phyloP scores from a whole-genome alignment of 306 rosid genomes.

The Ochetophila trinervis region DNA sequence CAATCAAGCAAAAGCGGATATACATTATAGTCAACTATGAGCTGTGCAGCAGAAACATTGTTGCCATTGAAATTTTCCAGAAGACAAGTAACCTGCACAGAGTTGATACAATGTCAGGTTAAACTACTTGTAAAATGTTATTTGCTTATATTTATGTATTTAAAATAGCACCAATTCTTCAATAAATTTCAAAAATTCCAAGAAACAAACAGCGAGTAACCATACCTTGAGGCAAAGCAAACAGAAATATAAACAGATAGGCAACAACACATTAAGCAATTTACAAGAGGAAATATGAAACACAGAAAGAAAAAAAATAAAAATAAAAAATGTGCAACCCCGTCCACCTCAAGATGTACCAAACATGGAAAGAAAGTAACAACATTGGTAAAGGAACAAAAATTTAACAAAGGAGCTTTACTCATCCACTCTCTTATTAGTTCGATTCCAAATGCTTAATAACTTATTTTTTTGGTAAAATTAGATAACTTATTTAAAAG shows the following conservation, averaged over 20 bases:
- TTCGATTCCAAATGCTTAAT: not conserved
- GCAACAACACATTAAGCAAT: not conserved
- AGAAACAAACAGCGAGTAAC: not conserved
- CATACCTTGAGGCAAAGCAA: not conserved
- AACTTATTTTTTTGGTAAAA: too few relatives aligned
- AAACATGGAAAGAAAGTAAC: too few relatives aligned
- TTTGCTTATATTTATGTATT: constrained; percentile 2
- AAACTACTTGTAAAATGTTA: constrained; percentile 7
- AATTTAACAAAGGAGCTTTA: not conserved
- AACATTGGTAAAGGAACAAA: too few relatives aligned
- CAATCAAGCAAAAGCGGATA: constrained; percentile 85
- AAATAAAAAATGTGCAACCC: too few relatives aligned
- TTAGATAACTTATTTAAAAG: not conserved
- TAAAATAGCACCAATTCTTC: not conserved
- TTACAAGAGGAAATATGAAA: not conserved
- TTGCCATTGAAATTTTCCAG: constrained; percentile 48
- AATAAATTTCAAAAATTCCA: not conserved
- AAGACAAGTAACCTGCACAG: constrained; percentile 64
- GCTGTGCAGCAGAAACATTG: constrained; percentile 35
- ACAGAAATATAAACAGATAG: not conserved
- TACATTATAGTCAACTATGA: constrained; percentile 49
- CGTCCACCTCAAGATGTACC: too few relatives aligned
- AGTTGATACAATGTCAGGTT: constrained; percentile 15
- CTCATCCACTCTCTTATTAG: not conserved
- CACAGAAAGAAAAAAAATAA: not conserved